These are phyloP conservation scores for Pulveroboletus ravenelii DNA, from an alignment of 768 basidiomycete species.

Conservation along the genomic window DNA sequence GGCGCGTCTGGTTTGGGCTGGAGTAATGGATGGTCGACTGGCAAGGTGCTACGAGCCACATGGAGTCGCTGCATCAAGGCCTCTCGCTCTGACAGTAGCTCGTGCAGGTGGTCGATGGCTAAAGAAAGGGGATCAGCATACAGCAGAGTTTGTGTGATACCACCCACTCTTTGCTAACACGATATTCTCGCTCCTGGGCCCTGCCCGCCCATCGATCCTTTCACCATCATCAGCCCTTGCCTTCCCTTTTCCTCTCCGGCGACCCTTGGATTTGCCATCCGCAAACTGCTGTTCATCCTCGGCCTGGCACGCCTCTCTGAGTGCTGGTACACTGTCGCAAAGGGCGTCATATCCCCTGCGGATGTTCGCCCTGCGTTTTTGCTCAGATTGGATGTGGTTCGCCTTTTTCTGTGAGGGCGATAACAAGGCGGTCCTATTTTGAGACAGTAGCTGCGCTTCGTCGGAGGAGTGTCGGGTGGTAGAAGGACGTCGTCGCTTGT, in stretches of 20 bases:
- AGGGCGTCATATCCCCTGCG: conserved; percentile 84
- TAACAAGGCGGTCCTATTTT: conserved; percentile 40
- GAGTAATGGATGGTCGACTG: conserved; percentile 57
- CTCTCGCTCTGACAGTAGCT: conserved; percentile 57
- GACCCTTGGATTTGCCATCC: conserved; percentile 33
- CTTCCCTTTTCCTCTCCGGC: conserved; percentile 35
- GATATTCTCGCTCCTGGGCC: conserved; percentile 87
- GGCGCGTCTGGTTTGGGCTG: conserved; percentile 21
- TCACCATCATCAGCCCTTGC: conserved; percentile 49
- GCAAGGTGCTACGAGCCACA: conserved; percentile 52
- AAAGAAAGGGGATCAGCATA: conserved; percentile 1
- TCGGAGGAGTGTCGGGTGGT: conserved; percentile 8
- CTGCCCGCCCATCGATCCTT: conserved; percentile 77
- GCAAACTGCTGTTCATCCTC: conserved; percentile 55
- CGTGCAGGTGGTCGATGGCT: conserved; percentile 86
- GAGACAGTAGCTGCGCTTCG: conserved; percentile 11
- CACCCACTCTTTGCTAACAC: conserved; percentile 80
- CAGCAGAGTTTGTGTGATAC: background rate
- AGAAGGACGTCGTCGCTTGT: conserved; percentile 32
- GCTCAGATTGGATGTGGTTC: conserved; percentile 92
- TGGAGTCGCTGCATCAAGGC: conserved; percentile 55
- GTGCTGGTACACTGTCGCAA: conserved; percentile 76
- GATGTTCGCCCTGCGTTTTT: conserved; percentile 90
- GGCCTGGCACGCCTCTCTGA: conserved; percentile 72
- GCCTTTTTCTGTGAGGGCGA: conserved; percentile 86